Evolutionary conservation across 106 monocot genomes (phyloP), one percentile per base, ranked within the genome.

Genomic region (Dioscorea zingiberensis): DNA sequence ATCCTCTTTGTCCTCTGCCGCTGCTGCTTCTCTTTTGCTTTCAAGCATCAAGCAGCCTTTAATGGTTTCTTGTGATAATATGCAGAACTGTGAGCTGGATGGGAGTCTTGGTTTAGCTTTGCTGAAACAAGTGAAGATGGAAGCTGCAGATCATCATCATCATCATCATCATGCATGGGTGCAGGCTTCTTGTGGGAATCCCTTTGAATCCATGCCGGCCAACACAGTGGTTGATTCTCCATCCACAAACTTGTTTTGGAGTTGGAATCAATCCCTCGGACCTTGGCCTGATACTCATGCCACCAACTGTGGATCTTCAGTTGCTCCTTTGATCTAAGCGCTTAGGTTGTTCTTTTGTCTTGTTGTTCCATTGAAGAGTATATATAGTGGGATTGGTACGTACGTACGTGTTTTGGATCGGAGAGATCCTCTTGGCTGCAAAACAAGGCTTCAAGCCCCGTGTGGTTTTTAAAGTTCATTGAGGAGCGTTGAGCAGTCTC

Each of bases 401-500:
- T 49, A 25, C 13, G 62, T n/a, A n/a, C n/a, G n/a, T n/a, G n/a
- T 24, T 7, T 24, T 78, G 69, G 82, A 83, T 83, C 82, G 77
- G 73, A 77, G 73, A 70, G 73, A 69, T 77, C 74, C 70, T 83
- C 64, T 78, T 61, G 61, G 74, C 47, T 70, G 82, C 82, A 83
- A 66, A 38, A 10, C 10, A 38, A 73, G n/a, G 62, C 48, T 63
- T 66, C 60, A 76, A 32, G 28, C 47, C 29, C 71, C 67, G 15
- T 59, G 15, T 44, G 18, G 23, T 75, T 69, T 74, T 70, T 44
- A 19, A 38, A 38, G 58, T 27, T 74, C 27, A 25, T 65, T 51
- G 48, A 58, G 73, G 38, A 38, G 58, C 48, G 27, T 58, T 63
- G 44, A 63, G 60, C 55, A 28, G 66, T 49, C 48, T 47, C 29